A percentile compares a stretch with the other conserved stretches of the same genome.
Evolutionary conservation across 805 yeast species (phyloP).

Genomic region (Kodamaea fukazawae): DNA sequence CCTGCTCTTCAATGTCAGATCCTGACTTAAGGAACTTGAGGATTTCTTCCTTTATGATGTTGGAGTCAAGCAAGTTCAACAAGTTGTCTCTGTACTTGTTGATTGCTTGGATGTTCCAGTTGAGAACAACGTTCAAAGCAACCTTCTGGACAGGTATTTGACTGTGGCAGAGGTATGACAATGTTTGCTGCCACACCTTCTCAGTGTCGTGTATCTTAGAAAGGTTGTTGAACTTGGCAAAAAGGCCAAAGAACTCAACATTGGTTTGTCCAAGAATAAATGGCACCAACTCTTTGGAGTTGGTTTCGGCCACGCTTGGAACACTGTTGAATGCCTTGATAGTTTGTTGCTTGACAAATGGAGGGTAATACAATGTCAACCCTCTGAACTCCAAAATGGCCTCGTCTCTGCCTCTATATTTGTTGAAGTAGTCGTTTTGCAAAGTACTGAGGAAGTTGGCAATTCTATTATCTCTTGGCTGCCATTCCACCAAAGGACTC

Average conservation of each 20-base stretch:
- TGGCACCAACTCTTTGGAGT: slow-evolving; percentile 57
- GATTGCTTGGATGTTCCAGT: slow-evolving; percentile 57
- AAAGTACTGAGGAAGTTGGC: slow-evolving; percentile 36
- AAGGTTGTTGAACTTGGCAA: slow-evolving; percentile 64
- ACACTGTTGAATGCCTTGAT: slow-evolving; percentile 54
- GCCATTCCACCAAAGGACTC: slow-evolving; percentile 31
- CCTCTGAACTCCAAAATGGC: slow-evolving; percentile 40
- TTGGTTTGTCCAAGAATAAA: slow-evolving; percentile 45
- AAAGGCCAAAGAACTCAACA: slow-evolving; percentile 51
- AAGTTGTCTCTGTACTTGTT: slow-evolving; percentile 72
- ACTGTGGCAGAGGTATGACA: slow-evolving; percentile 60
- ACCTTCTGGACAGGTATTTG: slow-evolving; percentile 62
- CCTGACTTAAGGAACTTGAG: slow-evolving; percentile 53
- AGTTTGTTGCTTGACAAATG: slow-evolving; percentile 51
- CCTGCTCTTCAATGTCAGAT: slow-evolving; percentile 58
- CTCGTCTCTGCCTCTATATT: slow-evolving; percentile 30
- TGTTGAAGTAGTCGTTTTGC: slow-evolving; percentile 18
- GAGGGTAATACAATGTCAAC: slow-evolving; percentile 29
- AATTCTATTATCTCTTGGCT: slow-evolving; percentile 46
- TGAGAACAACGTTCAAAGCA: slow-evolving; percentile 67
- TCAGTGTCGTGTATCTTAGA: slow-evolving; percentile 51
- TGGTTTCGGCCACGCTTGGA: slow-evolving; percentile 69
- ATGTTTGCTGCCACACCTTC: slow-evolving; percentile 51
- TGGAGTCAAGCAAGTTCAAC: slow-evolving; percentile 73
- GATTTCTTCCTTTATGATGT: slow-evolving; percentile 81